Percentiles rank a stretch among this genome's conserved stretches.
These are phyloP conservation scores for Dendrothele bispora DNA, from an alignment of 768 basidiomycete species.

Conservation along the genomic window DNA sequence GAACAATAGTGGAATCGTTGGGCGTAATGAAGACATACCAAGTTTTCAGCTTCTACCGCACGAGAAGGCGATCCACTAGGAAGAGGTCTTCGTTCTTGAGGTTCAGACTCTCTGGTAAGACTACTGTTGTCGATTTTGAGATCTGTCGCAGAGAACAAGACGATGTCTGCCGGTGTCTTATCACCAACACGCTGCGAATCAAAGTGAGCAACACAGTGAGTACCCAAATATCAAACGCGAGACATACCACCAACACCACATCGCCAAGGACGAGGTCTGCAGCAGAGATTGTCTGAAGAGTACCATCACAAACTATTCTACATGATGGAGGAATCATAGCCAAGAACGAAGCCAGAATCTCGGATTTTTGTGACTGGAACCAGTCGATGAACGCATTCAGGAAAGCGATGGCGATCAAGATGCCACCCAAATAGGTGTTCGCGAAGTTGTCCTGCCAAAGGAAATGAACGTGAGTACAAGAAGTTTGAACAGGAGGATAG, in stretches of 20 bases:
- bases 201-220: conserved; percentile 1
- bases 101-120: conserved; percentile 70
- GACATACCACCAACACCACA: conserved; percentile 56
- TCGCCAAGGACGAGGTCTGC: conserved; percentile 67
- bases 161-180: conserved; percentile 69
- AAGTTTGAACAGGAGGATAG: background rate
- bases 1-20: background rate
- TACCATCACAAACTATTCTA: conserved; percentile 58
- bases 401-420: conserved; percentile 67
- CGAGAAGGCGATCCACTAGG: conserved; percentile 46
- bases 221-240: background rate
- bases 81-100: conserved; percentile 55
- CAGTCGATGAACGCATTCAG: conserved; percentile 72
- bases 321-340: conserved; percentile 75
- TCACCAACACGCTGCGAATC: conserved; percentile 56
- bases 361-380: conserved; percentile 72
- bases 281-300: conserved; percentile 55
- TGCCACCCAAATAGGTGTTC: conserved; percentile 71
- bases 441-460: conserved; percentile 53
- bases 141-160: conserved; percentile 59
- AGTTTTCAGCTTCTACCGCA: conserved; percentile 64
- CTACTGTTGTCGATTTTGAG: conserved; percentile 73
- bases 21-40: conserved; percentile 35
- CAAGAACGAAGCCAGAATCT: conserved; percentile 70
- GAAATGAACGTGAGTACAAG: conserved; percentile 12